phyloP scores from a whole-genome alignment of 441 rosid genomes.

The Omphalea diandra region DNA sequence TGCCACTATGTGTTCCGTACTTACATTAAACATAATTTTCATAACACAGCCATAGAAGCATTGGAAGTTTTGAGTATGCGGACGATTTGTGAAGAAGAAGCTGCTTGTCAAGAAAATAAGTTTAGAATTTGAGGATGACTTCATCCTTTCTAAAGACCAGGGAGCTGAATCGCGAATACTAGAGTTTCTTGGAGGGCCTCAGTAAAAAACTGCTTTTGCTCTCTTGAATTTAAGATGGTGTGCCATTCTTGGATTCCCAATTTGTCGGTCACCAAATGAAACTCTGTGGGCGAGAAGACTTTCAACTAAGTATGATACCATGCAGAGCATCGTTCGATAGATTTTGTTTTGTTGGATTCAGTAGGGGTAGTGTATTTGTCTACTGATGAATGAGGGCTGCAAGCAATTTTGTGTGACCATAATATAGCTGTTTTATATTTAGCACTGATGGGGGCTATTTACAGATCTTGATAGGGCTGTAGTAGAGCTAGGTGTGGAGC shows the following conservation, averaged over 20 bases:
- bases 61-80: slow-evolving; percentile 70
- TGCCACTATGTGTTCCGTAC: slow-evolving; percentile 54
- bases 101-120: slow-evolving; percentile 41
- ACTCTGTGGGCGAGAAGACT: slow-evolving; percentile 64
- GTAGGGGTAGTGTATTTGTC: too few species aligned
- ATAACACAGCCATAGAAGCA: slow-evolving; percentile 61
- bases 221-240: slow-evolving; percentile 79
- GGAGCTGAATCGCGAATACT: slow-evolving; percentile 55
- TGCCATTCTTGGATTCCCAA: slow-evolving; percentile 48
- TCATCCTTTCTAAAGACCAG: slow-evolving; percentile 53
- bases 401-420: background rate
- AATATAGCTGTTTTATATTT: background rate
- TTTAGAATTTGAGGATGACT: slow-evolving; percentile 49
- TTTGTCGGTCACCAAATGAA: slow-evolving; percentile 66
- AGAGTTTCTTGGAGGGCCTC: slow-evolving; percentile 36
- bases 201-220: slow-evolving; percentile 48
- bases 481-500: background rate
- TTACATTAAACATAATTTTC: slow-evolving; percentile 46
- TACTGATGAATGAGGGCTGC: background rate
- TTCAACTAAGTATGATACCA: slow-evolving; percentile 33
- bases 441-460: background rate
- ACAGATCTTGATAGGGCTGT: background rate
- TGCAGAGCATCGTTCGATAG: background rate
- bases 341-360: too few species aligned
- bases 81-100: slow-evolving; percentile 53